These are phyloP conservation scores for Alternaria sp. DNA, from an alignment of 2,329 filamentous ascomycete species.

Conservation along the genomic window DNA sequence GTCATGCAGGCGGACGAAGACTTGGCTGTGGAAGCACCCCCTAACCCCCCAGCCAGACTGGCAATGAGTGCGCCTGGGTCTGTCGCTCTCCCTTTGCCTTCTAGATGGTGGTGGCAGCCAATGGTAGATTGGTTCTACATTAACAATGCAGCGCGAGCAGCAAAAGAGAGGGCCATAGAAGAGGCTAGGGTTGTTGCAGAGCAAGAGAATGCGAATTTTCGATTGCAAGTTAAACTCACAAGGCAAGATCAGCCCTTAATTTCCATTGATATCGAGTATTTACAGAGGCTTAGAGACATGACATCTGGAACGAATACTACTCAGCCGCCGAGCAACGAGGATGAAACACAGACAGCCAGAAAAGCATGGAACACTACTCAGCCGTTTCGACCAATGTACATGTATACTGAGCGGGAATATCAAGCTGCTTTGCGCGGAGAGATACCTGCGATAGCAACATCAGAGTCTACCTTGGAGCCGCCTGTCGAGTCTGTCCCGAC, in stretches of 20 bases:
- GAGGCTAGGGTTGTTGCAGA: neutral
- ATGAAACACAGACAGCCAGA: neutral
- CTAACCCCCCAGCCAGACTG: neutral
- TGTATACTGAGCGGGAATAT: neutral
- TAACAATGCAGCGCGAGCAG: neutral
- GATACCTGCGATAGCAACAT: rapidly evolving
- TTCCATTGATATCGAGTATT: neutral
- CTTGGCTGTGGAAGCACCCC: neutral
- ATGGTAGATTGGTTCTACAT: neutral
- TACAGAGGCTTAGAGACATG: neutral
- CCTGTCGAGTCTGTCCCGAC: neutral
- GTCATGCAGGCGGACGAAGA: neutral
- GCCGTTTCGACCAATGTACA: neutral
- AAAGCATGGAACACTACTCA: neutral
- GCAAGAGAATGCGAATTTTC: neutral
- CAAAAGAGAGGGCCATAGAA: neutral
- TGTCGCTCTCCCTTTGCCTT: neutral
- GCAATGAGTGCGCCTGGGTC: neutral
- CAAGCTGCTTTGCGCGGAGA: neutral
- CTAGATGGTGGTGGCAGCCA: neutral
- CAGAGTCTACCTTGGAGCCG: too few species aligned
- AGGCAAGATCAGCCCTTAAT: neutral
- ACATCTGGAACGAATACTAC: neutral
- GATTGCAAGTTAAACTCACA: neutral
- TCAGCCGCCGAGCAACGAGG: neutral